Conservation (phyloP, 768 basidiomycete genomes). For the Psilocybe tampanensis region DNA sequence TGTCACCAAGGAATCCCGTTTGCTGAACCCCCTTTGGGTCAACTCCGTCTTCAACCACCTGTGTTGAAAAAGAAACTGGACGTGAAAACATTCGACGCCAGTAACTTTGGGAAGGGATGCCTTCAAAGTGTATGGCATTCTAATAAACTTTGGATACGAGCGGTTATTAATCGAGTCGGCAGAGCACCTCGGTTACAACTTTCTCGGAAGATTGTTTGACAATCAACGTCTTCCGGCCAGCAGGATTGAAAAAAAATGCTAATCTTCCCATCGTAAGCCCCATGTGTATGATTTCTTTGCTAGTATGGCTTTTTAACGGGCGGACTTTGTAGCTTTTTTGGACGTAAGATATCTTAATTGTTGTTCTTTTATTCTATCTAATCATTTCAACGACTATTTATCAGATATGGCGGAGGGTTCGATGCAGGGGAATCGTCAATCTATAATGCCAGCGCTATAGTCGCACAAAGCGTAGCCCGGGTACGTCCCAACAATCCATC, state of each 20-base stretch:
- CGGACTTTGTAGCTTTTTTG: slow-evolving; percentile 38
- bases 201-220: slow-evolving; percentile 65
- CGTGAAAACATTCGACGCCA: slow-evolving; percentile 44
- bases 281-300: not conserved
- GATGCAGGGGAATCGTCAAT: slow-evolving; percentile 25
- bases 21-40: too few species aligned
- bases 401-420: slow-evolving; percentile 39
- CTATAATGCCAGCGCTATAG: slow-evolving; percentile 36
- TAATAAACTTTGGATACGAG: not conserved
- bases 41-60: slow-evolving; percentile 46
- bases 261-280: slow-evolving; percentile 42
- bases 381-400: too few species aligned
- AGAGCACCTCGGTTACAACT: slow-evolving; percentile 34
- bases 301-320: not conserved
- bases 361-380: too few species aligned
- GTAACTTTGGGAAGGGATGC: slow-evolving; percentile 47
- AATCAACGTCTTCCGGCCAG: slow-evolving; percentile 50
- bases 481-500: slow-evolving; percentile 22
- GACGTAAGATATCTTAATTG: slow-evolving; percentile 32
- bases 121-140: slow-evolving; percentile 43
- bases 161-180: slow-evolving; percentile 7
- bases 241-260: slow-evolving; percentile 28
- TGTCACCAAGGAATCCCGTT: slow-evolving; percentile 47
- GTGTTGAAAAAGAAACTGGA: slow-evolving; percentile 43
- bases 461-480: slow-evolving; percentile 36